Percentiles rank a stretch among this genome's conserved stretches.
Evolutionary conservation across 306 rosid species (phyloP).

Genomic region (Castanea mollissima): DNA sequence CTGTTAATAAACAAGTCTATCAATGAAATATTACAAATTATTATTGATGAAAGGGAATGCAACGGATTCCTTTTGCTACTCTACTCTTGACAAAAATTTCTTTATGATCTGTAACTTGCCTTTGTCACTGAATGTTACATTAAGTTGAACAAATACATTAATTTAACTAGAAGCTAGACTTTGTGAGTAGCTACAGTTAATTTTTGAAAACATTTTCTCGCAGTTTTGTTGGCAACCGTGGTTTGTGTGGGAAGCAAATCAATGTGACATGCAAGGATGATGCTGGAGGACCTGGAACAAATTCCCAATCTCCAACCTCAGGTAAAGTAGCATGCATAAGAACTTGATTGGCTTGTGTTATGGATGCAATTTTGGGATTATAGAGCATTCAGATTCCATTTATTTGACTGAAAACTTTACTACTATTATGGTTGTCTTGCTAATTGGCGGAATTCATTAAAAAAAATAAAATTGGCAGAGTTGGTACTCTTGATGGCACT

Average conservation of each 20-base stretch:
- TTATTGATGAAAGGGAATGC: neutral
- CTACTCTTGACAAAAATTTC: neutral
- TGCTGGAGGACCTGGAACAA: constrained; percentile 44
- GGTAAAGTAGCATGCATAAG: constrained; percentile 40
- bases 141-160: constrained; percentile 4
- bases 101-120: neutral
- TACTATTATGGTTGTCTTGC: constrained; percentile 6
- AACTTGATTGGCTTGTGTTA: constrained; percentile 14
- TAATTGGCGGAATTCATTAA: neutral
- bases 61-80: neutral
- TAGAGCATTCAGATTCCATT: constrained; percentile 2
- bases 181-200: neutral
- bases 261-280: constrained; percentile 65
- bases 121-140: constrained; percentile 6
- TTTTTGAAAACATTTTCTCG: constrained; percentile 7
- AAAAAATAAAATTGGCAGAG: neutral
- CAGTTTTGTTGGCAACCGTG: constrained; percentile 95
- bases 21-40: neutral
- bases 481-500: constrained; percentile 13
- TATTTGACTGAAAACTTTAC: neutral
- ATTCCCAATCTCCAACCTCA: constrained; percentile 38
- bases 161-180: neutral
- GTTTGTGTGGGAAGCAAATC: constrained; percentile 78
- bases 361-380: constrained; percentile 9
- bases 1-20: neutral